Evolutionary conservation across 805 yeast species (phyloP).

Genomic region (Cyberlindnera japonica): DNA sequence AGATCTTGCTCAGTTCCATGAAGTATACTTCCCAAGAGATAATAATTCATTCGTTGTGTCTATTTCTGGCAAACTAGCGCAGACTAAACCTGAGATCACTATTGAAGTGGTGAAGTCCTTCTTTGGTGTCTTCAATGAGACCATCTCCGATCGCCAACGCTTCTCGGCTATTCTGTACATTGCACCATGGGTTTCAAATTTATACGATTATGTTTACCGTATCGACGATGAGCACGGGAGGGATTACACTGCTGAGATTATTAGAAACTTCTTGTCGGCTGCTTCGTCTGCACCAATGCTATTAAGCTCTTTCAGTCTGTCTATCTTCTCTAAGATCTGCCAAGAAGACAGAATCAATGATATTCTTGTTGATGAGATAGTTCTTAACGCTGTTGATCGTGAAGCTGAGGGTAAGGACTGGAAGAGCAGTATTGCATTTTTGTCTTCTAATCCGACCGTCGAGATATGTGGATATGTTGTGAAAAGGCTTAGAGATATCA

Average conservation of each 20-base stretch:
- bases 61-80: constrained; percentile 55
- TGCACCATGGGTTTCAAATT: constrained; percentile 73
- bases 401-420: constrained; percentile 73
- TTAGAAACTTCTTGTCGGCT: constrained; percentile 58
- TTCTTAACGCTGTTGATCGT: constrained; percentile 69
- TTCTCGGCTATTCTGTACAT: constrained; percentile 40
- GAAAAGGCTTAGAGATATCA: constrained; percentile 49
- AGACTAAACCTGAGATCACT: constrained; percentile 54
- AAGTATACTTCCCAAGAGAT: constrained; percentile 65
- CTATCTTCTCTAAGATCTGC: constrained; percentile 66
- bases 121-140: constrained; percentile 48
- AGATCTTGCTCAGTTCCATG: constrained; percentile 50
- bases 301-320: constrained; percentile 51
- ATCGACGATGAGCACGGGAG: constrained; percentile 56
- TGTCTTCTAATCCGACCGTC: constrained; percentile 64
- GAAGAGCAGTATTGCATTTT: constrained; percentile 57
- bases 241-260: constrained; percentile 54
- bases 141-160: constrained; percentile 30
- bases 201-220: constrained; percentile 53
- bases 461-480: constrained; percentile 67
- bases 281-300: constrained; percentile 47
- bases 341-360: constrained; percentile 56
- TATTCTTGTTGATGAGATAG: constrained; percentile 66
- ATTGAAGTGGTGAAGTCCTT: constrained; percentile 49
- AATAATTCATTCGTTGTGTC: constrained; percentile 56